Base-by-base conservation (phyloP, 352 stramenopile species). In the Phytophthora crassamura region DNA sequence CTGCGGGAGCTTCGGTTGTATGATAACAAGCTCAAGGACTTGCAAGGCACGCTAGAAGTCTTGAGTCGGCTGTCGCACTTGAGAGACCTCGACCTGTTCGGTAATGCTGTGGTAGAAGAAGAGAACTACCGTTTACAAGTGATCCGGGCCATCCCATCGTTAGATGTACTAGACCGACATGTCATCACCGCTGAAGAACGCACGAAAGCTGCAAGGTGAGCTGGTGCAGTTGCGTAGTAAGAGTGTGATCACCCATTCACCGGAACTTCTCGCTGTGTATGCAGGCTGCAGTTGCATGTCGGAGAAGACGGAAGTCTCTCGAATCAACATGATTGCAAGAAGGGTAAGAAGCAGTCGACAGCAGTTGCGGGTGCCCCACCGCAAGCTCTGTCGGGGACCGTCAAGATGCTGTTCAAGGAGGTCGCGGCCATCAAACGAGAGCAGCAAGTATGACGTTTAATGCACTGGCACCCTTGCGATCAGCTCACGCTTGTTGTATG, bases 71-170 rank as follows among this genome's bases (percentile, higher is more conserved):
- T 95, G 22, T 75, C 82, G 1, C 82, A 89, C 49, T 70, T 97
- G 30, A 49, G 89, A 46, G 77, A 88, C 32, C 74, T 97, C 32
- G 87, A 96, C 61, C 62, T 97, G 25, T 94, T 91, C 53, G 84
- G 69, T 14, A 97, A 97, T 43, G 84, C 88, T 8, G 46, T 96
- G 5, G 74, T 80, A 0, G 83, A 94, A 48, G 86, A 97, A 70
- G 87, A 90, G 34, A 91, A 88, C 39, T 97, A 97, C 33, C 86
- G 90, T 0, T 72, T 97, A 5, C 80, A 91, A 39, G 83, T 96
- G 7, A 90, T 97, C 34, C 67, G 82, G 33, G 71, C 78, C 0
- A 73, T 96, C 25, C 90, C 90, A 4, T 89, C 86, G 18, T 61
- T 97, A 3, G 56, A 86, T 25, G 84, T 90, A 6, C 75, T 97